phyloP scores from a whole-genome alignment of 2,329 filamentous ascomycete genomes.

The Penicillium rolfsii region DNA sequence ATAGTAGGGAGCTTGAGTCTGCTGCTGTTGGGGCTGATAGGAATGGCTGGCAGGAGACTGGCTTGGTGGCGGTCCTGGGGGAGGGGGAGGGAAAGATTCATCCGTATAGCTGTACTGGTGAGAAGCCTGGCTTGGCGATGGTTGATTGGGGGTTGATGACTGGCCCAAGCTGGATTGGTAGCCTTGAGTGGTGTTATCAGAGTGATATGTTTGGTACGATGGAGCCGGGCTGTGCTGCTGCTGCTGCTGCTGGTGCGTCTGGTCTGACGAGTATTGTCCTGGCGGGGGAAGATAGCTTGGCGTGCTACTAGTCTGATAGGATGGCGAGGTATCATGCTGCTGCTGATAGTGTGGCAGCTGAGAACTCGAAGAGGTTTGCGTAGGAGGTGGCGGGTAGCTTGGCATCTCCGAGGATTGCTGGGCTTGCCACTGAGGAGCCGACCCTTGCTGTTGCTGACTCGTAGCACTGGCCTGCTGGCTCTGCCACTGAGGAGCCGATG shows the following conservation, averaged over 20 bases:
- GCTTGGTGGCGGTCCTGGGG: conserved; percentile 39
- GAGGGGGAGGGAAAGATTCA: conserved; percentile 45
- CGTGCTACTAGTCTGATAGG: conserved; percentile 8
- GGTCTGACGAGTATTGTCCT: conserved; percentile 2
- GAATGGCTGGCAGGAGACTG: conserved; percentile 23
- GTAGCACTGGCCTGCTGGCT: conserved; percentile 18
- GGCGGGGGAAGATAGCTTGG: conserved; percentile 11
- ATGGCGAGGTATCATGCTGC: conserved; percentile 3
- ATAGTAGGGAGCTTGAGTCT: conserved; percentile 15
- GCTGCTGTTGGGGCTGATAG: conserved; percentile 24
- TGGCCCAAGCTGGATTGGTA: conserved; percentile 16
- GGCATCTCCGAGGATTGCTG: neutral
- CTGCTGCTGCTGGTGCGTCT: conserved; percentile 19
- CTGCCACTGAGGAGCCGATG: conserved; percentile 16
- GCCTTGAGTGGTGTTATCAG: neutral
- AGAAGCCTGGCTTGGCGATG: conserved; percentile 10
- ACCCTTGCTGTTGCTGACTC: neutral
- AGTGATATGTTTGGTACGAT: conserved; percentile 13
- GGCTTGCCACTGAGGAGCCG: conserved; percentile 2
- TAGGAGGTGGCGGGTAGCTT: conserved; percentile 12
- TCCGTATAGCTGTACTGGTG: conserved; percentile 36
- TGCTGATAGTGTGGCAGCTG: conserved; percentile 17
- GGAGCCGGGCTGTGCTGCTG: conserved; percentile 3
- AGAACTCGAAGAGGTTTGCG: conserved; percentile 14
- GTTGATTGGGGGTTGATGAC: conserved; percentile 10